A percentile compares a stretch with the other conserved stretches of the same genome.
phyloP scores from a whole-genome alignment of 2,329 filamentous ascomycete genomes.

The Monosporascus sp. region DNA sequence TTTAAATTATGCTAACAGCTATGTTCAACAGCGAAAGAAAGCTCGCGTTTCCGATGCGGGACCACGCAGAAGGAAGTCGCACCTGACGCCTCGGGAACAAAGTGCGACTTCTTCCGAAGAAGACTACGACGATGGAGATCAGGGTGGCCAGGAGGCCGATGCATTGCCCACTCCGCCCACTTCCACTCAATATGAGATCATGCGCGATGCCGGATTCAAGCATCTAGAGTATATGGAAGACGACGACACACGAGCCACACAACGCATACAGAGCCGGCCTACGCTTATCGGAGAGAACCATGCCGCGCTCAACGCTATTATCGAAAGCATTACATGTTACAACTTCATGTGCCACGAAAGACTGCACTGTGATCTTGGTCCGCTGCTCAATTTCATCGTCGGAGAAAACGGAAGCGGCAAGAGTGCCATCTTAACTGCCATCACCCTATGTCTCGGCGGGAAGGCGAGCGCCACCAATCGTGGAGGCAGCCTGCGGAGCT shows the following conservation, averaged over 20 bases:
- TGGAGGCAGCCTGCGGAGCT: constrained; percentile 79
- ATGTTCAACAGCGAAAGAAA: constrained; percentile 32
- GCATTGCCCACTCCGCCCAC: constrained; percentile 31
- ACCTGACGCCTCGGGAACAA: constrained; percentile 14
- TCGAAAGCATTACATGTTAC: constrained; percentile 78
- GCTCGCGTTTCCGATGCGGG: constrained; percentile 28
- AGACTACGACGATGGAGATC: constrained; percentile 24
- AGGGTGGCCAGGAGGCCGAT: constrained; percentile 21
- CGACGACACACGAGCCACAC: constrained; percentile 61
- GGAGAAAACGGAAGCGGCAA: constrained; percentile 98
- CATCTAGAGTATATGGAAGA: constrained; percentile 52
- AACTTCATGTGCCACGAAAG: constrained; percentile 97
- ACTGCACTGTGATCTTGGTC: constrained; percentile 78
- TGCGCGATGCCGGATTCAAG: constrained; percentile 54
- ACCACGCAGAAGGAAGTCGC: constrained; percentile 6
- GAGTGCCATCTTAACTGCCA: constrained; percentile 87
- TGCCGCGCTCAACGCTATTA: constrained; percentile 76
- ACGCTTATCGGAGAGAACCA: constrained; percentile 59
- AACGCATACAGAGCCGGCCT: constrained; percentile 51
- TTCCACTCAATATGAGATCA: constrained; percentile 56
- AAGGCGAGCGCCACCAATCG: constrained; percentile 92
- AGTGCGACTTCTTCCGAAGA: constrained; percentile 22
- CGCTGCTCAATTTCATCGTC: constrained; percentile 95
- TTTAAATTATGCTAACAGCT: constrained; percentile 7
- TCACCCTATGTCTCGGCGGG: constrained; percentile 90